These are phyloP conservation scores for Ganoderma lucidum DNA, from an alignment of 1,284 basidiomycete species.

Conservation along the genomic window DNA sequence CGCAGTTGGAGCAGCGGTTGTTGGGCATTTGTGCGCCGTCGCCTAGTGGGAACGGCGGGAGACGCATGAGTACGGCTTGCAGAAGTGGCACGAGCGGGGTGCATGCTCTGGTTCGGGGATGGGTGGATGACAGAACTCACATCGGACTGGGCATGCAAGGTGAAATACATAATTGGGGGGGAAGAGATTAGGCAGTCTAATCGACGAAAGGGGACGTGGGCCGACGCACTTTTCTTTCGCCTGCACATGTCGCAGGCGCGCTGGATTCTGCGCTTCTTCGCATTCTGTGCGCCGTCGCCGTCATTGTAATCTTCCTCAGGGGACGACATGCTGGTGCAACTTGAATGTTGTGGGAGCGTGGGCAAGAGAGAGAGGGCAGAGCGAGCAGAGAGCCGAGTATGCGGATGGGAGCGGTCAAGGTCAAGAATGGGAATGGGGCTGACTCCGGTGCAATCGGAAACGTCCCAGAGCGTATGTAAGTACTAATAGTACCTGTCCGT, in stretches of 20 bases:
- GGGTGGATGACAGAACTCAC: slow-evolving; percentile 24
- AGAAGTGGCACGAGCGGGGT: not conserved
- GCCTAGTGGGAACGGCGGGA: slow-evolving; percentile 31
- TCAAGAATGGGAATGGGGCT: not conserved
- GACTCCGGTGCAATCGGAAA: not conserved
- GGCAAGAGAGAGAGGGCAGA: slow-evolving; percentile 6
- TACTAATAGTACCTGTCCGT: not conserved
- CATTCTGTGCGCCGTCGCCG: slow-evolving; percentile 39
- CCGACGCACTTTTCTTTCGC: slow-evolving; percentile 72
- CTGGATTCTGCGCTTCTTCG: slow-evolving; percentile 76
- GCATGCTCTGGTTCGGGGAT: not conserved
- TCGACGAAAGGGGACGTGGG: slow-evolving; percentile 4
- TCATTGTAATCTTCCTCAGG: slow-evolving; percentile 55
- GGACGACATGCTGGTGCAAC: slow-evolving; percentile 49
- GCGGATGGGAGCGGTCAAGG: not conserved
- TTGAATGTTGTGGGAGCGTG: not conserved
- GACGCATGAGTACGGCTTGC: not conserved
- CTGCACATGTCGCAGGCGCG: slow-evolving; percentile 80
- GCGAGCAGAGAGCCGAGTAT: slow-evolving; percentile 1
- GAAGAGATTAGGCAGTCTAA: not conserved
- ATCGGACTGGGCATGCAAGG: slow-evolving; percentile 32
- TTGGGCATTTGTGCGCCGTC: slow-evolving; percentile 58
- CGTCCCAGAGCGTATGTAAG: not conserved
- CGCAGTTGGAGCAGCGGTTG: slow-evolving; percentile 82
- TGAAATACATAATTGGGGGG: slow-evolving; percentile 7